A percentile compares a stretch with the other conserved stretches of the same genome.
phyloP scores from a whole-genome alignment of 306 rosid genomes.

The Inga oerstediana region DNA sequence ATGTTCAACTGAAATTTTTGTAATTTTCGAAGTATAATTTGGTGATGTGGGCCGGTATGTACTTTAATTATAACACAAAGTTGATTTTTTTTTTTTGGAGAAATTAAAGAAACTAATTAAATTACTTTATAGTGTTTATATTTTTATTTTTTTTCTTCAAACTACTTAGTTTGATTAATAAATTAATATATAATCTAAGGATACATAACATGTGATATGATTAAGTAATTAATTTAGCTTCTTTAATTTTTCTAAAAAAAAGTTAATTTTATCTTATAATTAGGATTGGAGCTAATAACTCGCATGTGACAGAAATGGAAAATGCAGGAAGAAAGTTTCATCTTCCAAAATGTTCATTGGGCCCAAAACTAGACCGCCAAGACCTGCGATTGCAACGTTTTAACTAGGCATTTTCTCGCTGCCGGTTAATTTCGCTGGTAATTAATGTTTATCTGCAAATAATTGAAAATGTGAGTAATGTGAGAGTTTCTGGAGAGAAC shows the following conservation, averaged over 20 bases:
- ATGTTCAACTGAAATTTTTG: neutral
- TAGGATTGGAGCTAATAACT: neutral
- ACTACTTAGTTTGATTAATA: too few relatives aligned
- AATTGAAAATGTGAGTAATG: neutral
- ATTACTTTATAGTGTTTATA: too few relatives aligned
- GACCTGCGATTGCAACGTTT: neutral
- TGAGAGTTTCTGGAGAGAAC: neutral
- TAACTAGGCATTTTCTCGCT: neutral
- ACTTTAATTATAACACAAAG: too few relatives aligned
- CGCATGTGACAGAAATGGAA: slow-evolving; percentile 3
- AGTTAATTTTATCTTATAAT: too few relatives aligned
- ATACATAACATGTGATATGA: too few relatives aligned
- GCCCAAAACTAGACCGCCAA: neutral
- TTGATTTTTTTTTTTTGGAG: too few relatives aligned
- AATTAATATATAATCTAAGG: too few relatives aligned
- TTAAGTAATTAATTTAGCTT: too few relatives aligned
- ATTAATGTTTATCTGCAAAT: too few relatives aligned
- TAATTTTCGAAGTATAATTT: neutral
- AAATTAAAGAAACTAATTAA: too few relatives aligned
- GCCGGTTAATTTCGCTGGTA: neutral
- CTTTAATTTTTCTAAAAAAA: too few relatives aligned
- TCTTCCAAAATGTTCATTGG: neutral
- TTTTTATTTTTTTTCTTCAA: too few relatives aligned
- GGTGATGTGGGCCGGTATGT: neutral
- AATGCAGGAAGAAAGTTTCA: slow-evolving; percentile 25